These are phyloP conservation scores for Usnea hakonensis DNA, from an alignment of 495 filamentous ascomycete genomes.

Conservation along the genomic window DNA sequence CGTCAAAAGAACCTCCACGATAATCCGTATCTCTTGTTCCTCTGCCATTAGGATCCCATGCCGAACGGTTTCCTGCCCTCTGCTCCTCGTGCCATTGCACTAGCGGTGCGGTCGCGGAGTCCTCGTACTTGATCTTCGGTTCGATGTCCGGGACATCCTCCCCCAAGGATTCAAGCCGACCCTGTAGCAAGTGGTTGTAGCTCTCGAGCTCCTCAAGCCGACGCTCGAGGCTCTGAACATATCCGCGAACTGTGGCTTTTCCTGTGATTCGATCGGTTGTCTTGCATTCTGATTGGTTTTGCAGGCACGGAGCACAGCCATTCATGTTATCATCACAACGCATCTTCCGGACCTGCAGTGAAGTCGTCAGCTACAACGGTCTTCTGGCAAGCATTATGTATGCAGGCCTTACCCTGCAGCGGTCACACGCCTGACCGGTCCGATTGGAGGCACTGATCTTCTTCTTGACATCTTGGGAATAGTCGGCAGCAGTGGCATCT, in stretches of 20 bases:
- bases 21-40: neutral
- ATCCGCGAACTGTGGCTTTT: conserved; percentile 64
- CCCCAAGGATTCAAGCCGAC: conserved; percentile 30
- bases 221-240: conserved; percentile 31
- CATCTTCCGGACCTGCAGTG: conserved; percentile 66
- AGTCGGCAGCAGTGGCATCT: conserved; percentile 45
- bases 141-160: conserved; percentile 19
- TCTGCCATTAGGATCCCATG: conserved; percentile 12
- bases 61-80: conserved; percentile 5
- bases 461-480: conserved; percentile 60
- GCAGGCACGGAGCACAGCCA: conserved; percentile 68
- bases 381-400: neutral
- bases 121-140: neutral
- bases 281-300: conserved; percentile 62
- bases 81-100: conserved; percentile 21
- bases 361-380: conserved; percentile 1
- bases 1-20: neutral
- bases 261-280: conserved; percentile 86
- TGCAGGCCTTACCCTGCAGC: conserved; percentile 64
- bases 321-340: conserved; percentile 66
- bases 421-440: conserved; percentile 83
- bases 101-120: conserved; percentile 10
- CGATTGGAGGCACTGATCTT: conserved; percentile 55
- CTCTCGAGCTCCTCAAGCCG: conserved; percentile 34
- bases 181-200: conserved; percentile 46